These are phyloP conservation scores for Podospora tetraspora DNA, from an alignment of 495 filamentous ascomycete genomes.

Conservation along the genomic window DNA sequence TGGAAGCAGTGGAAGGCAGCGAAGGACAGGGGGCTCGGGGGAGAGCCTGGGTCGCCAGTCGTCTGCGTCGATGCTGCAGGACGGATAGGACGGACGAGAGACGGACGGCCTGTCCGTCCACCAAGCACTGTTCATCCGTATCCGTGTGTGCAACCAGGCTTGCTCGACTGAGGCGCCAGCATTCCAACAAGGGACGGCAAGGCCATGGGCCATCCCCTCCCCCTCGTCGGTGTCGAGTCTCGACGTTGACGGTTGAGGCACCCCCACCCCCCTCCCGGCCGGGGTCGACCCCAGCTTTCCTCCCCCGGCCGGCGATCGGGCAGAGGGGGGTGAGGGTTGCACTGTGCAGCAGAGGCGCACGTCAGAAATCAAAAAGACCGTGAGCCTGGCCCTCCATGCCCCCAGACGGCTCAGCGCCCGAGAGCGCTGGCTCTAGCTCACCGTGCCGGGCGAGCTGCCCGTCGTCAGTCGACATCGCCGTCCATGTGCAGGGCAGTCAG, in stretches of 20 bases:
- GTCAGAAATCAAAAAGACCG: constrained; percentile 18
- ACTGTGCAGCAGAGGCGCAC: constrained; percentile 9
- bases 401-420: not conserved
- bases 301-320: constrained; percentile 11
- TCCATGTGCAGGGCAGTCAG: not conserved
- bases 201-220: too few relatives aligned
- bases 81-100: not conserved
- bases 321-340: constrained; percentile 11
- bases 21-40: constrained; percentile 10
- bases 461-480: not conserved
- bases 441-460: too few relatives aligned
- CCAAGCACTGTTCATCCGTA: not conserved
- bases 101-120: not conserved
- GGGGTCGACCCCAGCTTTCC: constrained; percentile 10
- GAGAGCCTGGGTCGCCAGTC: too few relatives aligned
- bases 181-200: not conserved
- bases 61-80: not conserved
- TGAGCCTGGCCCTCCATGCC: not conserved
- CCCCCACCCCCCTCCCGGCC: constrained; percentile 11
- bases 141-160: not conserved
- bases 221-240: not conserved
- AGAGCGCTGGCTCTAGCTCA: not conserved
- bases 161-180: not conserved
- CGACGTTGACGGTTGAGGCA: constrained; percentile 9
- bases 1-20: constrained; percentile 25